Evolutionary conservation across 139 green algal genomes (phyloP).

Genomic region (Desmodesmus armatus): DNA sequence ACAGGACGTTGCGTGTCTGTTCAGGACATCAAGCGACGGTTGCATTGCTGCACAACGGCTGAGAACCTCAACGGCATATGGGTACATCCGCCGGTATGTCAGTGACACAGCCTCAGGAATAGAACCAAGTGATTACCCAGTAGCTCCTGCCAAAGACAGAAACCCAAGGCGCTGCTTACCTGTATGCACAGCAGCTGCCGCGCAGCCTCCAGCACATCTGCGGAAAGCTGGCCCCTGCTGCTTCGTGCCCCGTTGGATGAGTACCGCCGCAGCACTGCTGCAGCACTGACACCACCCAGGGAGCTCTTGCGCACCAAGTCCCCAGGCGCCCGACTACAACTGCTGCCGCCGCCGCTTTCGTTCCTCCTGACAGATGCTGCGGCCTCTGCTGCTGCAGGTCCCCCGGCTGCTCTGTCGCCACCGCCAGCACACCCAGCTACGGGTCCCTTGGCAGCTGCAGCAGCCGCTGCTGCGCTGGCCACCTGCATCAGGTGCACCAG

Average conservation of each 20-base stretch:
- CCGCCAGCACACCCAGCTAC: background rate
- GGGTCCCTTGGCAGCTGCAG: background rate
- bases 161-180: constrained; percentile 6
- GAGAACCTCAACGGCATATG: no score
- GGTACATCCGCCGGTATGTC: no score
- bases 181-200: constrained; percentile 30
- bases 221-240: background rate
- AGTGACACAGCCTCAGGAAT: no score
- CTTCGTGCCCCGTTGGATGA: no score
- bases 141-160: no score
- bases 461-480: background rate
- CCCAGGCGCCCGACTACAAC: no score
- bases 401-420: background rate
- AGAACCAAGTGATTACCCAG: no score
- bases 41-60: no score
- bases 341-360: background rate
- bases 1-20: background rate
- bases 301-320: no score
- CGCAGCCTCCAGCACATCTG: constrained; percentile 10
- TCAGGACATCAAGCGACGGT: no score
- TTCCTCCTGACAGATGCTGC: no score
- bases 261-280: no score
- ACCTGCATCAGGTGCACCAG: constrained; percentile 37
- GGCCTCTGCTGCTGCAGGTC: background rate
- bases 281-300: background rate